These are phyloP conservation scores for Lentinula lateritia DNA, from an alignment of 768 basidiomycete species.

Conservation along the genomic window DNA sequence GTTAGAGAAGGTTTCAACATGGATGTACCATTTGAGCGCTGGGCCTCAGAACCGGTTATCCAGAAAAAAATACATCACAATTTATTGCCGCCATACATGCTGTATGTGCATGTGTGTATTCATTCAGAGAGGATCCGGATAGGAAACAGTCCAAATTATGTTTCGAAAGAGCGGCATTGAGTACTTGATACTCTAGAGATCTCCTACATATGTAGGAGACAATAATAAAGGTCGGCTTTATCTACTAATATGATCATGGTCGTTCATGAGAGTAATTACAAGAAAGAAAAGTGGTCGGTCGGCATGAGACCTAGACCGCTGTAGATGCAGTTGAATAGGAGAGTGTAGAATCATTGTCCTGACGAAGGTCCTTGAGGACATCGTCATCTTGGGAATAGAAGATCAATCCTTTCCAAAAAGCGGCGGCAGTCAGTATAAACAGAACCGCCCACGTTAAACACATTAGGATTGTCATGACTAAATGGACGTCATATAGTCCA, in stretches of 20 bases:
- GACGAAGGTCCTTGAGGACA: constrained; percentile 30
- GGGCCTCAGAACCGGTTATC: too few relatives aligned
- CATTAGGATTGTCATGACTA: constrained; percentile 35
- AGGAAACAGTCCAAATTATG: too few relatives aligned
- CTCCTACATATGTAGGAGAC: not conserved
- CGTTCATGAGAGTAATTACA: not conserved
- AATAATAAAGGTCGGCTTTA: not conserved
- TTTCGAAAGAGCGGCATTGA: too few relatives aligned
- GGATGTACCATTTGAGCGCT: too few relatives aligned
- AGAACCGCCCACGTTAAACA: constrained; percentile 34
- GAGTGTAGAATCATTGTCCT: not conserved
- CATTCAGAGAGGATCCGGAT: too few relatives aligned
- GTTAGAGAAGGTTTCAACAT: too few relatives aligned
- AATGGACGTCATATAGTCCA: constrained; percentile 33
- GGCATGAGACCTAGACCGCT: not conserved
- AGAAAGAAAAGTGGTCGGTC: not conserved
- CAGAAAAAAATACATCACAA: too few relatives aligned
- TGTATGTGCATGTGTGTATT: too few relatives aligned
- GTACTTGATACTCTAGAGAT: too few relatives aligned
- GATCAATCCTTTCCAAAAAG: constrained; percentile 37
- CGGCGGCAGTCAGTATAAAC: constrained; percentile 32
- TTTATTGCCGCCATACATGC: too few relatives aligned
- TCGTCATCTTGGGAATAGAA: constrained; percentile 36
- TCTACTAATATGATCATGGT: not conserved
- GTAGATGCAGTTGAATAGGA: not conserved